Conservation (phyloP, 1,284 basidiomycete genomes). For the Fomitopsis schrenkii region DNA sequence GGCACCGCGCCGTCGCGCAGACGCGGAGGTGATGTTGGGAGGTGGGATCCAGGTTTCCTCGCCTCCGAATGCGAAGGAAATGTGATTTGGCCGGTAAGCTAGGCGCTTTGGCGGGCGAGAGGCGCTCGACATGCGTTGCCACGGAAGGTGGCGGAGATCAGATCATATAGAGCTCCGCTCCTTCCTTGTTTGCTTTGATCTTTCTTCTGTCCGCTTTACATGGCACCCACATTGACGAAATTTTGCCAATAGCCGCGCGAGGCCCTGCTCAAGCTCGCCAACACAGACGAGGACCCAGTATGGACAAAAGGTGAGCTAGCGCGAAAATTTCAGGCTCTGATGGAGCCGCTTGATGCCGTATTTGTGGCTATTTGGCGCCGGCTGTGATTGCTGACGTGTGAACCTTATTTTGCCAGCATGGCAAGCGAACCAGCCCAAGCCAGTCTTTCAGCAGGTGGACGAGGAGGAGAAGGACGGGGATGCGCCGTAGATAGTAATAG, state of each 20-base stretch:
- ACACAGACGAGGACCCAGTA: slow-evolving; percentile 71
- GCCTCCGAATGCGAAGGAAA: not conserved
- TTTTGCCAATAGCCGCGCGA: slow-evolving; percentile 75
- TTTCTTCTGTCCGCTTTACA: slow-evolving; percentile 17
- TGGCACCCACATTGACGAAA: too few species aligned
- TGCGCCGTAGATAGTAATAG: slow-evolving; percentile 33
- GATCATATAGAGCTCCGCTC: slow-evolving; percentile 17
- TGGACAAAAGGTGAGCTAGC: slow-evolving; percentile 76
- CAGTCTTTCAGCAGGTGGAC: slow-evolving; percentile 60
- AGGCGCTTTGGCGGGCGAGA: slow-evolving; percentile 16
- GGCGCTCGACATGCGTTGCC: slow-evolving; percentile 22
- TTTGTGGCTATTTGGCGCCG: slow-evolving; percentile 44
- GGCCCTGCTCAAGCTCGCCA: slow-evolving; percentile 92
- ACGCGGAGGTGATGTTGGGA: not conserved
- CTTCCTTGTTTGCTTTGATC: slow-evolving; percentile 5
- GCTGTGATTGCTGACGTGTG: slow-evolving; percentile 60
- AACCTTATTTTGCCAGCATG: slow-evolving; percentile 69
- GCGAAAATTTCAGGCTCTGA: slow-evolving; percentile 20
- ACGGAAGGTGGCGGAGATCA: slow-evolving; percentile 18
- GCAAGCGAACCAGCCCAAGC: slow-evolving; percentile 75
- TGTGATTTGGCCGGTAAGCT: not conserved
- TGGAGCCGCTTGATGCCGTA: slow-evolving; percentile 22
- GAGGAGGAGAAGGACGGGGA: slow-evolving; percentile 55
- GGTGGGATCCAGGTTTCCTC: slow-evolving; percentile 3
- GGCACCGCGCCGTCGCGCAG: not conserved